Conservation (phyloP, 768 basidiomycete species). For the Leccinum ochraceum region DNA sequence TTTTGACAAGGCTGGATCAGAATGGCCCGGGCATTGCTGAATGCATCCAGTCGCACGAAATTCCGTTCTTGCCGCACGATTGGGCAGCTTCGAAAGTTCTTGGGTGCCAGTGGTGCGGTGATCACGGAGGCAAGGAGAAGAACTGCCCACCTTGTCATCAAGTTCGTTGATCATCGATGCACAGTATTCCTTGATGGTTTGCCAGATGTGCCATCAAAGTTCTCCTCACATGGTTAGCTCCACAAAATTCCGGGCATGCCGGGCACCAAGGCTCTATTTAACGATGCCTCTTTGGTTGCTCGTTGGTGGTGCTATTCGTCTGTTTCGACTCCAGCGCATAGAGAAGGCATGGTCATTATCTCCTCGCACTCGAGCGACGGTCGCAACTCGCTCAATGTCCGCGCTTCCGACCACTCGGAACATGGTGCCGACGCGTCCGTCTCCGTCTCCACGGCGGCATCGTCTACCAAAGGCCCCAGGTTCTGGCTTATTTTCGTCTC, state of each 20-base stretch:
- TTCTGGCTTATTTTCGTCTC: too few species aligned
- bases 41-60: neutral
- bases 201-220: neutral
- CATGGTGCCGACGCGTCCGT: too few species aligned
- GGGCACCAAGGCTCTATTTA: neutral
- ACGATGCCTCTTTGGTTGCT: neutral
- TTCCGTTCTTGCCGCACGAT: neutral
- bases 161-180: slow-evolving; percentile 2
- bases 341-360: slow-evolving; percentile 1
- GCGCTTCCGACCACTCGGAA: neutral
- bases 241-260: neutral
- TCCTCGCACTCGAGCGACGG: slow-evolving; percentile 4
- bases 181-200: neutral
- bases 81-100: neutral
- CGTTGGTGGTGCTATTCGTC: neutral
- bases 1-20: too few species aligned
- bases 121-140: slow-evolving; percentile 1
- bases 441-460: too few species aligned
- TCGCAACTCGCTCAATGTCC: neutral
- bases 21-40: neutral
- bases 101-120: slow-evolving; percentile 1
- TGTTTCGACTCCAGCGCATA: neutral
- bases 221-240: neutral
- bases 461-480: too few species aligned
- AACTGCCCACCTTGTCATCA: neutral